phyloP scores from a whole-genome alignment of 208 protist genomes.

The Zelonia costaricensis region DNA sequence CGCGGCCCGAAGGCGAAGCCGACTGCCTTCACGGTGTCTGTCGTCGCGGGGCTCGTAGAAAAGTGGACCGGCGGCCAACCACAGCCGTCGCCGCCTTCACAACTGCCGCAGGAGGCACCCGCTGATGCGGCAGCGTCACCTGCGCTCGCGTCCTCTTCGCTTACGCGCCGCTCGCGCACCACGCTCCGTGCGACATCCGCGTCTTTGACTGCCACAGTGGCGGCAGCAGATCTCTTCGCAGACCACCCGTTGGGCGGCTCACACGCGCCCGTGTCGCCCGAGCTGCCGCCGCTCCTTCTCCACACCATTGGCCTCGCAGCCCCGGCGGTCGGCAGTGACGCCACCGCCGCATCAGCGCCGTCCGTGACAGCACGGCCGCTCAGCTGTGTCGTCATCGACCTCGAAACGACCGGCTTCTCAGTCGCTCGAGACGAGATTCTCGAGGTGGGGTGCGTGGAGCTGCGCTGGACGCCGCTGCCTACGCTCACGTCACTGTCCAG shows the following conservation, averaged over 20 bases:
- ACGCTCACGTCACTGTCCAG: no score
- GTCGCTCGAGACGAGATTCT: slow-evolving; percentile 44
- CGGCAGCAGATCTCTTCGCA: no score
- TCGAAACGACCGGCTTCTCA: slow-evolving; percentile 76
- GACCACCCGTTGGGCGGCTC: neutral
- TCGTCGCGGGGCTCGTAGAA: neutral
- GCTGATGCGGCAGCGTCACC: neutral
- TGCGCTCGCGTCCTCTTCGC: neutral
- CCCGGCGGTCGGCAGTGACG: no score
- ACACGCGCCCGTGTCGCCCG: neutral
- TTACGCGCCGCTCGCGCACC: neutral
- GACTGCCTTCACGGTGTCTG: no score
- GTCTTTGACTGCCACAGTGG: no score
- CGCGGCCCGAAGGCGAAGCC: no score
- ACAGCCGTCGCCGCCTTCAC: neutral
- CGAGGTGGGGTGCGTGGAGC: slow-evolving; percentile 56
- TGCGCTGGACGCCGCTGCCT: slow-evolving; percentile 52
- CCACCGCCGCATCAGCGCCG: neutral
- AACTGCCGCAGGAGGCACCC: neutral
- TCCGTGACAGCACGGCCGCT: slow-evolving; percentile 4
- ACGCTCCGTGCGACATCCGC: no score
- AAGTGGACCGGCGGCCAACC: neutral
- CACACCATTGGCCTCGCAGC: slow-evolving; percentile 9
- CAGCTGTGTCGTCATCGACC: slow-evolving; percentile 48
- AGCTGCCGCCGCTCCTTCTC: slow-evolving; percentile 7